phyloP scores from a whole-genome alignment of 2,329 filamentous ascomycete genomes.

The Colletotrichum noveboracense region DNA sequence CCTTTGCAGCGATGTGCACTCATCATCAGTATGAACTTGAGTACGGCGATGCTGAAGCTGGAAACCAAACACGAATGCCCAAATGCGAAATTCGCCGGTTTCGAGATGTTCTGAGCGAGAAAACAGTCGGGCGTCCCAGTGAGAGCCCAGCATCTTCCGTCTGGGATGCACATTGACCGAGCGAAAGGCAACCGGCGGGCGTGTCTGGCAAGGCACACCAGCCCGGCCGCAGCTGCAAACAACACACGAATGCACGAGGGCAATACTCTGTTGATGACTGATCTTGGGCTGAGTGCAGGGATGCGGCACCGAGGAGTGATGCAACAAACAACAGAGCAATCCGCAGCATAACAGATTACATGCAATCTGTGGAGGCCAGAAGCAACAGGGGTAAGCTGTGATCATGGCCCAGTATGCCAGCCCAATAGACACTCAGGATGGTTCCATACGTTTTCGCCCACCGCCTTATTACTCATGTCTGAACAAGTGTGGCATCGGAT shows the following conservation, averaged over 20 bases:
- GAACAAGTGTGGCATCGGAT: not conserved
- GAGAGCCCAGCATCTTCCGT: not conserved
- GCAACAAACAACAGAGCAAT: not conserved
- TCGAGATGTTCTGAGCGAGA: too few species aligned
- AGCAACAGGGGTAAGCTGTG: not conserved
- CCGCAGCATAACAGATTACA: not conserved
- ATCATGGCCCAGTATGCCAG: not conserved
- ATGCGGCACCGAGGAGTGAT: not conserved
- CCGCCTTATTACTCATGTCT: not conserved
- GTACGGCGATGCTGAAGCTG: too few species aligned
- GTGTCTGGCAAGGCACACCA: not conserved
- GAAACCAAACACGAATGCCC: too few species aligned
- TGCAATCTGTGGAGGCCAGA: not conserved
- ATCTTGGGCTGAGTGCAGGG: not conserved
- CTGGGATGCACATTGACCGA: not conserved
- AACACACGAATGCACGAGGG: not conserved
- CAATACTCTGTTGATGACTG: not conserved
- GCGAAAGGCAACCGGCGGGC: not conserved
- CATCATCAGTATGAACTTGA: too few species aligned
- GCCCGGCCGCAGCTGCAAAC: not conserved
- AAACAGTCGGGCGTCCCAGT: too few species aligned
- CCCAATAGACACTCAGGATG: not conserved
- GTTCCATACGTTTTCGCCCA: not conserved
- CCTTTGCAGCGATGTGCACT: too few species aligned
- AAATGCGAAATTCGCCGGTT: too few species aligned